Base-by-base conservation (phyloP, 2,329 filamentous ascomycete genomes). In the Fusarium metavorans region DNA sequence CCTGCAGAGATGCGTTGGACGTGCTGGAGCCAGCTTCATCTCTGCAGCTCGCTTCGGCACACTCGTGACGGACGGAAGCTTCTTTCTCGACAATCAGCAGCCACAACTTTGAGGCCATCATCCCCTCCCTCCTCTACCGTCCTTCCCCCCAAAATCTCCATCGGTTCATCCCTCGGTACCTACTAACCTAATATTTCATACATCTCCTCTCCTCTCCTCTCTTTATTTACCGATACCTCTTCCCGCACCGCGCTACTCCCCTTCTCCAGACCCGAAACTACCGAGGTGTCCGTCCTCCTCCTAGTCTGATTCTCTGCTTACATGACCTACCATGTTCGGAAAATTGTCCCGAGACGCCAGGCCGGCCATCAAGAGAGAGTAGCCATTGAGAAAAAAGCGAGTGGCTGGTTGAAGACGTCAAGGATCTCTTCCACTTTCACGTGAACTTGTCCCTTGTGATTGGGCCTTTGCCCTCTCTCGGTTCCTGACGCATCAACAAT, bases 351-450 rank as follows among this genome's bases (percentile, higher is more conserved):
- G 66, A 66, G 66, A 65, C 66, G 66, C 48, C 48, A 52, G 48
- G 48, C 10, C 48, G 16, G 16, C 48, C 48, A 52, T 52, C 48
- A 30, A 52, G 16, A 27, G 9, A 18, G 8, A 27, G 43, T n/a
- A 50, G 45, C 45, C 45, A 52, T 52, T 64, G 43, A 72, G 50
- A 64, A 64, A 70, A 75, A 75, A 70, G 50, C 63, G 72, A 73
- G 72, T 75, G 72, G 72, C 66, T 75, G 72, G 72, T 52, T 63
- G 66, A 61, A 50, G 41, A 32, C 56, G 41, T 34, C 71, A 74
- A 45, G 72, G 65, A 58, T 72, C 39, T 20, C 48, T 30, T 7
- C 48, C 48, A 52, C 48, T 60, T 74, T 71, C 75, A 77, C 68
- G 68, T 77, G 72, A 72, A 74, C 71, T 45, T 43, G 41, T 25